These are phyloP conservation scores for Solanum pinnatisectum DNA, from an alignment of 257 asterid genomes.

Conservation along the genomic window DNA sequence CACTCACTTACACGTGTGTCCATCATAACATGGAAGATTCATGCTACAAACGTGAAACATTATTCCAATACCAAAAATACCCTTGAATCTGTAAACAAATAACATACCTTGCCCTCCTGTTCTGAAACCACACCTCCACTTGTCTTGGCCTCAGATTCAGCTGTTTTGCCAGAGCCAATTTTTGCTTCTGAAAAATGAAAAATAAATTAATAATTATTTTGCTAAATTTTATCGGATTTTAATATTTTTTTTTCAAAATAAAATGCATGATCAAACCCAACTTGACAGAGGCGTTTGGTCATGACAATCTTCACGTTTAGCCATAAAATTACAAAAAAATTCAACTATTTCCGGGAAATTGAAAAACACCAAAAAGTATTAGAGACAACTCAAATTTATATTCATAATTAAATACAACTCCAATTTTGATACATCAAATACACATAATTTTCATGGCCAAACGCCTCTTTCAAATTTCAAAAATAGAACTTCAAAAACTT, in stretches of 20 bases:
- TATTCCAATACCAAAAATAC: conserved; percentile 11
- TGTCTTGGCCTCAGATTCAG: conserved; percentile 81
- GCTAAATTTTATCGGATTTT: neutral
- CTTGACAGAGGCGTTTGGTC: too few species aligned
- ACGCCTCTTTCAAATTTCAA: neutral
- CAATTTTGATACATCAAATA: too few species aligned
- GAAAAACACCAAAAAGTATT: too few species aligned
- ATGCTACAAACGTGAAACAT: neutral
- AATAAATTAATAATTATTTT: neutral
- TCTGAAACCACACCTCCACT: conserved; percentile 99
- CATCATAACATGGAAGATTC: neutral
- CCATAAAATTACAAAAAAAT: too few species aligned
- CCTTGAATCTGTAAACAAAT: conserved; percentile 8
- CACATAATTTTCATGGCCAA: neutral
- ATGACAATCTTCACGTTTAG: too few species aligned
- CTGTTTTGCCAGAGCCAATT: conserved; percentile 76
- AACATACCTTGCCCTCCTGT: conserved; percentile 93
- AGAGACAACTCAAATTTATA: too few species aligned
- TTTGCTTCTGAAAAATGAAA: conserved; percentile 61
- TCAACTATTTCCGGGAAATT: too few species aligned
- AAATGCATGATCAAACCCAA: neutral
- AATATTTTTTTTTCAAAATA: too few species aligned
- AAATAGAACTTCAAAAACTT: neutral
- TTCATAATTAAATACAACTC: too few species aligned
- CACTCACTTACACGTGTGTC: neutral